Evolutionary conservation across 345 rosid genomes (phyloP), one percentile per base, ranked within the genome.

Genomic region (Alliaria petiolata): DNA sequence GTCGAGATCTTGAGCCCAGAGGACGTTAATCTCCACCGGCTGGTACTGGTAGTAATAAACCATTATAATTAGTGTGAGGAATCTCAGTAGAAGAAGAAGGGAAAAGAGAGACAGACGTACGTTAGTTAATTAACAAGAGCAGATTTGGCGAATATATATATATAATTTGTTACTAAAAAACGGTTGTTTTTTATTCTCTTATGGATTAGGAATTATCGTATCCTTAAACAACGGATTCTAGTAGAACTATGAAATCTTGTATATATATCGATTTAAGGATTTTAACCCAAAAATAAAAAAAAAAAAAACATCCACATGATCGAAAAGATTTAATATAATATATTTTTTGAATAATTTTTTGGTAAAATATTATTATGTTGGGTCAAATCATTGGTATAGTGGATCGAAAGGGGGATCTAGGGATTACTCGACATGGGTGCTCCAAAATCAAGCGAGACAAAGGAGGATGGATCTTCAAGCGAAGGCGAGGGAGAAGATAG

Each of bases 1-100:
- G 62, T 50, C 22, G 54, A 74, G 78, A 51, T 58, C 31, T 74
- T 74, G 68, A 7, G 78, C 72, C 4, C 72, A 74, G 12, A 74
- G 33, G 50, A 74, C 7, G 62, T 59, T 50, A 1, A 74, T 42
- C 54, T 74, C 78, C 15, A 74, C 78, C 3, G 72, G 67, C 49
- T 66, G 78, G 15, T 66, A n/a, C n/a, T n/a, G n/a, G n/a, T n/a
- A n/a, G n/a, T n/a, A 74, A 19, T 31, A 39, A 15, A 58, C 67
- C 47, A 74, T 74, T 4, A 40, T 50, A 7, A 3, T 31, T 36
- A 38, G 70, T 63, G 4, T 63, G 54, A 36, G 16, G 9, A 61
- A 30, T 22, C 2, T 51, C 19, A 30, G 8, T 2, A 44, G 62
- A 31, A 52, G 28, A 55, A 53, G 20, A 52, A 40, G 44, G 62